Evolutionary conservation across 2,329 filamentous ascomycete species (phyloP).

Genomic region (Penicillium sp.): DNA sequence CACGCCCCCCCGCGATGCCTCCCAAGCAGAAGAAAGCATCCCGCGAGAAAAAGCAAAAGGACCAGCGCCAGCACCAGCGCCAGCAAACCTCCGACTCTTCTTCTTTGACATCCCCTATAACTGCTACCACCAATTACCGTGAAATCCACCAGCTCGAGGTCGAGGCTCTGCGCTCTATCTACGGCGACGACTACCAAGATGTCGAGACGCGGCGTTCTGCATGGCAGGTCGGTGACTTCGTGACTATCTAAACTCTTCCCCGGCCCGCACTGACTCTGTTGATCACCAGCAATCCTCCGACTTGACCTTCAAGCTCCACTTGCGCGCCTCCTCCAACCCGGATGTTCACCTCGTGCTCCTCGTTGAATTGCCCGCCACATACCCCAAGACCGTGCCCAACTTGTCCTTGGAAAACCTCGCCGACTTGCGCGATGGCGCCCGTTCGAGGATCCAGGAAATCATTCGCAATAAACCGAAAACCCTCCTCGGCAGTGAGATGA

Average conservation of each 20-base stretch:
- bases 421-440: constrained; percentile 70
- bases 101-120: constrained; percentile 36
- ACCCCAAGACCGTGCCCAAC: constrained; percentile 81
- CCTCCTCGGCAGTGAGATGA: constrained; percentile 67
- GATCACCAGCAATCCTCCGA: constrained; percentile 70
- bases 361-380: constrained; percentile 84
- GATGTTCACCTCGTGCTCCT: constrained; percentile 73
- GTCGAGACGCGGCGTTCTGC: constrained; percentile 71
- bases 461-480: constrained; percentile 71
- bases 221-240: constrained; percentile 73
- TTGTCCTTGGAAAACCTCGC: constrained; percentile 69
- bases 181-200: constrained; percentile 82
- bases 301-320: constrained; percentile 77
- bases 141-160: constrained; percentile 88
- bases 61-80: background rate
- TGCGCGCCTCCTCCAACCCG: constrained; percentile 74
- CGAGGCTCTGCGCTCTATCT: constrained; percentile 83
- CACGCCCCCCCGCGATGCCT: constrained; percentile 49
- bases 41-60: constrained; percentile 39
- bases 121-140: constrained; percentile 67
- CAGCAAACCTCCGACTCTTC: constrained; percentile 32
- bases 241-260: background rate
- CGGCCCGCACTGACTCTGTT: constrained; percentile 12
- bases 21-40: constrained; percentile 46
- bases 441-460: constrained; percentile 71